Evolutionary conservation across 169 alveolate genomes (phyloP).

Genomic region (Plasmodium gonderi): DNA sequence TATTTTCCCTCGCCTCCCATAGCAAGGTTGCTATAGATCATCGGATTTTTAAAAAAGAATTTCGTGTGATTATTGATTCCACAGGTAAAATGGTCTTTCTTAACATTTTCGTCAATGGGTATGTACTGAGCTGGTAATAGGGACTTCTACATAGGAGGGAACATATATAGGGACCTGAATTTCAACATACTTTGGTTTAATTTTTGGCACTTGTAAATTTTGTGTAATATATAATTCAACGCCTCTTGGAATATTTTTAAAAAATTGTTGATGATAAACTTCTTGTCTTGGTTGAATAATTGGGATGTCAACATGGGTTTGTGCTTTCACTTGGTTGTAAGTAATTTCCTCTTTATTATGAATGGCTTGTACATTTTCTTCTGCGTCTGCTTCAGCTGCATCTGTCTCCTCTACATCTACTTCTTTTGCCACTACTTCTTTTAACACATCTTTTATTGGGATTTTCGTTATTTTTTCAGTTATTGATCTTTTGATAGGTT

Average conservation of each 20-base stretch:
- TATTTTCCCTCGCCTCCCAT: background rate
- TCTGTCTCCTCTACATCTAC: background rate
- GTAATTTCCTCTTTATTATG: slow-evolving; percentile 17
- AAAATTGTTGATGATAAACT: slow-evolving; percentile 4
- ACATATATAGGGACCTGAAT: slow-evolving; percentile 60
- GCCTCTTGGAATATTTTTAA: slow-evolving; percentile 43
- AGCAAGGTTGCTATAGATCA: background rate
- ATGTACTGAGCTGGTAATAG: slow-evolving; percentile 59
- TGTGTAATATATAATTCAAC: slow-evolving; percentile 24
- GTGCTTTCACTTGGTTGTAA: slow-evolving; percentile 40
- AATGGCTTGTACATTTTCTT: slow-evolving; percentile 1
- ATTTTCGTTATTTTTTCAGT: slow-evolving; percentile 43
- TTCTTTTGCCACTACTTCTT: background rate
- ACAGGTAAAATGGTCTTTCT: slow-evolving; percentile 21
- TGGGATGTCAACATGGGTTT: slow-evolving; percentile 19
- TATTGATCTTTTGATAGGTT: slow-evolving; percentile 20
- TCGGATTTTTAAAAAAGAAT: background rate
- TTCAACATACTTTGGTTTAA: slow-evolving; percentile 58
- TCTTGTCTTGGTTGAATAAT: slow-evolving; percentile 52
- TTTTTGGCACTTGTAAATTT: slow-evolving; percentile 24
- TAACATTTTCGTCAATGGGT: slow-evolving; percentile 15
- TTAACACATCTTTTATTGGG: slow-evolving; percentile 3
- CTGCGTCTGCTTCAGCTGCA: slow-evolving; percentile 6
- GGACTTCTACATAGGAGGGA: slow-evolving; percentile 63
- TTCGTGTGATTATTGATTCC: background rate